Percentiles rank a stretch among this genome's conserved stretches.
These are phyloP conservation scores for Penicillium sp. DNA, from an alignment of 2,329 filamentous ascomycete genomes.

Conservation along the genomic window DNA sequence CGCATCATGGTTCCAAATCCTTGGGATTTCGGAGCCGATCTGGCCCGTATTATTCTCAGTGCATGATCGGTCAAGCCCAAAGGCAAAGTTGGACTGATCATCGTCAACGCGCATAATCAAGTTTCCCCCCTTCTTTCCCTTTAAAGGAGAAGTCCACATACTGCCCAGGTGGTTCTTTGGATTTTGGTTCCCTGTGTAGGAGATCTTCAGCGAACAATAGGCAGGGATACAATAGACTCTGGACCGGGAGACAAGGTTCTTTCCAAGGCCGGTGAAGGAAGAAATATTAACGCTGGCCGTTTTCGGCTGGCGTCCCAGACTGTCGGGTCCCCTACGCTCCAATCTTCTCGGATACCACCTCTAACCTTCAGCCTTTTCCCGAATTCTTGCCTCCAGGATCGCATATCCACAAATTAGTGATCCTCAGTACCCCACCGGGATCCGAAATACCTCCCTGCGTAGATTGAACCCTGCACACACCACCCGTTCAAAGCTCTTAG, in stretches of 20 bases:
- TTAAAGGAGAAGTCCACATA: background rate
- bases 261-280: too few species aligned
- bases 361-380: background rate
- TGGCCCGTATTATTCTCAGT: background rate
- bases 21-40: background rate
- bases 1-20: background rate
- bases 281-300: background rate
- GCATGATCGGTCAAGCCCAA: background rate
- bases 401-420: background rate
- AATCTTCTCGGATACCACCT: background rate
- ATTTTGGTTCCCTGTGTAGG: background rate
- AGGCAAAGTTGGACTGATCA: background rate
- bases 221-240: background rate
- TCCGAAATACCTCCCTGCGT: background rate
- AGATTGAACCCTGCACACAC: background rate
- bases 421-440: background rate
- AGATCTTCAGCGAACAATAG: background rate
- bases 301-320: background rate
- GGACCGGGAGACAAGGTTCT: too few species aligned
- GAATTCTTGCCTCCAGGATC: background rate
- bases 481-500: background rate
- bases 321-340: background rate
- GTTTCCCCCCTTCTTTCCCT: background rate
- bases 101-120: background rate
- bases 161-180: background rate